Percentiles rank a stretch among this genome's conserved stretches.
Conservation (phyloP, 129 eudicot species). For the Silybum marianum region DNA sequence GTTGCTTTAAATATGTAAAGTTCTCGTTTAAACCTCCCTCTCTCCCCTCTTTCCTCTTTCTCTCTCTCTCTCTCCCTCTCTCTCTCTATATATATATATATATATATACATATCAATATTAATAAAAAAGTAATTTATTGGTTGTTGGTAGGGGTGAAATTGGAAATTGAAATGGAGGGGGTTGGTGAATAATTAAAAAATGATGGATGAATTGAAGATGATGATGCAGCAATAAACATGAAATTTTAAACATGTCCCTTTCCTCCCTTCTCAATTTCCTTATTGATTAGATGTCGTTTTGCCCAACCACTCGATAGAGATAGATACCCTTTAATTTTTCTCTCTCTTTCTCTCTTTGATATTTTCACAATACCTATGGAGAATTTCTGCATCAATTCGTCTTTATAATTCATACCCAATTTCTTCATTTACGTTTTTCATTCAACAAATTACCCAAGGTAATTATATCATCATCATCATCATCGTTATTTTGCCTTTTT, state of each 20-base stretch:
- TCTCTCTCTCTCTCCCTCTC: too few relatives aligned
- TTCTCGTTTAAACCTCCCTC: too few relatives aligned
- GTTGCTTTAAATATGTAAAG: too few relatives aligned
- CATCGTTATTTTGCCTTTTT: neutral
- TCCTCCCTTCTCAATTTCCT: conserved; percentile 8
- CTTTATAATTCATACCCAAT: neutral
- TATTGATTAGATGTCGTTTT: conserved; percentile 13
- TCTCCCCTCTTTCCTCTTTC: too few relatives aligned
- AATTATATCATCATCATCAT: neutral
- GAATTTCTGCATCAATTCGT: neutral
- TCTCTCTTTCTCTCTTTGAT: conserved; percentile 4
- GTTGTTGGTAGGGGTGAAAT: conserved; percentile 15
- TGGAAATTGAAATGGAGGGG: neutral
- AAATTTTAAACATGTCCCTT: conserved; percentile 19
- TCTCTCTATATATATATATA: too few relatives aligned
- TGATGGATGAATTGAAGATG: neutral
- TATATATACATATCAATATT: too few relatives aligned
- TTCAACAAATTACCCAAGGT: conserved; percentile 31
- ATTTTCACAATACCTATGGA: conserved; percentile 9
- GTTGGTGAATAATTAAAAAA: conserved; percentile 13
- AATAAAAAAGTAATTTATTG: neutral
- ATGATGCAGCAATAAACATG: too few relatives aligned
- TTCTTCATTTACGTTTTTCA: conserved; percentile 4
- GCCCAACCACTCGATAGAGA: conserved; percentile 30
- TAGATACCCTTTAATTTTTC: conserved; percentile 5